Evolutionary conservation across 257 asterid genomes (phyloP).

Genomic region (Ilex asprella): DNA sequence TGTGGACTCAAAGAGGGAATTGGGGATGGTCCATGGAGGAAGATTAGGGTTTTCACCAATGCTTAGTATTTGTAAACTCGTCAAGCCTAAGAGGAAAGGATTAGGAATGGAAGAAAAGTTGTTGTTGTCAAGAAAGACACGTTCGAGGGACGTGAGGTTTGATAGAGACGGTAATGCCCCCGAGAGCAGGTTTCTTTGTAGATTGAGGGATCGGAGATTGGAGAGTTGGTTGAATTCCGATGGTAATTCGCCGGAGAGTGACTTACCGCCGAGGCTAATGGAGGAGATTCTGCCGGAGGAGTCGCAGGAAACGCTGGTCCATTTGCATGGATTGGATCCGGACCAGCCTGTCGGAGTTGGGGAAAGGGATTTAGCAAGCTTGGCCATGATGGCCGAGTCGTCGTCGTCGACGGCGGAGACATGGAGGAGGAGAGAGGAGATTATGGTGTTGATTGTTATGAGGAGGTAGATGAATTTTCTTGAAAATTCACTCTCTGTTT

Average conservation of each 20-base stretch:
- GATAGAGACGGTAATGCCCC: slow-evolving; percentile 63
- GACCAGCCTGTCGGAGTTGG: slow-evolving; percentile 55
- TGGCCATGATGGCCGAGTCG: slow-evolving; percentile 51
- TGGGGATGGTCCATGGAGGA: slow-evolving; percentile 51
- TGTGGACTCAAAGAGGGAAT: slow-evolving; percentile 36
- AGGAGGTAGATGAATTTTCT: slow-evolving; percentile 9
- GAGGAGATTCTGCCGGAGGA: slow-evolving; percentile 33
- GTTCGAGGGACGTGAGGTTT: slow-evolving; percentile 31
- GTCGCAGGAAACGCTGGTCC: slow-evolving; percentile 66
- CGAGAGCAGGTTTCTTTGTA: slow-evolving; percentile 42
- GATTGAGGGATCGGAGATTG: slow-evolving; percentile 42
- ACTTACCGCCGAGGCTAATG: slow-evolving; percentile 38
- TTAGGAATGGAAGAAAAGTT: slow-evolving; percentile 45
- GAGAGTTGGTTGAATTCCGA: slow-evolving; percentile 51
- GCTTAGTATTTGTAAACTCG: slow-evolving; percentile 44
- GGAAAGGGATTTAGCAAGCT: slow-evolving; percentile 40
- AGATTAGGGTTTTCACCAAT: slow-evolving; percentile 46
- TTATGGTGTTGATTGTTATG: slow-evolving; percentile 9
- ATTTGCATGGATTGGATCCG: slow-evolving; percentile 53
- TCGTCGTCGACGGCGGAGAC: slow-evolving; percentile 35
- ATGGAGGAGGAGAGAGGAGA: slow-evolving; percentile 22
- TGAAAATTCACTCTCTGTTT: slow-evolving; percentile 4
- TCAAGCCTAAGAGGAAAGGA: slow-evolving; percentile 49
- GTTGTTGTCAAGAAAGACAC: slow-evolving; percentile 48
- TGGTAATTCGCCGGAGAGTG: slow-evolving; percentile 49